phyloP scores from a whole-genome alignment of 2,329 filamentous ascomycete genomes.

The Trichoderma sp. region DNA sequence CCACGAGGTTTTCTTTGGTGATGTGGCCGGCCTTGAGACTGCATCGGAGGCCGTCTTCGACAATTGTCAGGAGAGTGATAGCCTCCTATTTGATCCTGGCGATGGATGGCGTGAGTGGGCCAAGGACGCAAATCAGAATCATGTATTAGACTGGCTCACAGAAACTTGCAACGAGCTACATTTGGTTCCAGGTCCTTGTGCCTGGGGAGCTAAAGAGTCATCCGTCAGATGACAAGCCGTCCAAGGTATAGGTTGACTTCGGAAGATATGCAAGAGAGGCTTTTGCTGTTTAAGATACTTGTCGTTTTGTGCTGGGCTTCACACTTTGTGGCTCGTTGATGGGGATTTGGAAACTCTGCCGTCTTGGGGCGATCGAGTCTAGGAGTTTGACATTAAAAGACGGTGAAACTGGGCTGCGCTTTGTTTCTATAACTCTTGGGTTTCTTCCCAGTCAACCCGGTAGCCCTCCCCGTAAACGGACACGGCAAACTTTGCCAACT shows the following conservation, averaged over 20 bases:
- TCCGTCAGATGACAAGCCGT: not conserved
- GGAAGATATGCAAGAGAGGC: too few relatives aligned
- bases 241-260: not conserved
- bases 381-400: constrained; percentile 22
- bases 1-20: too few relatives aligned
- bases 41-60: too few relatives aligned
- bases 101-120: too few relatives aligned
- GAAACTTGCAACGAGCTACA: too few relatives aligned
- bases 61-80: too few relatives aligned
- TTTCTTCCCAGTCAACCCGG: not conserved
- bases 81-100: too few relatives aligned
- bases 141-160: too few relatives aligned
- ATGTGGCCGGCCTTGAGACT: too few relatives aligned
- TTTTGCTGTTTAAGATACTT: not conserved
- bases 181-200: not conserved
- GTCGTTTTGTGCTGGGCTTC: not conserved
- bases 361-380: not conserved
- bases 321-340: not conserved
- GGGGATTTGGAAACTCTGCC: not conserved
- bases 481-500: not conserved
- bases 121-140: too few relatives aligned
- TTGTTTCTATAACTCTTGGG: not conserved
- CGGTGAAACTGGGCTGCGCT: not conserved
- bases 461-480: not conserved
- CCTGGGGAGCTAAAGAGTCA: not conserved